phyloP scores from a whole-genome alignment of 1,284 basidiomycete species.

The Ganoderma sinense region DNA sequence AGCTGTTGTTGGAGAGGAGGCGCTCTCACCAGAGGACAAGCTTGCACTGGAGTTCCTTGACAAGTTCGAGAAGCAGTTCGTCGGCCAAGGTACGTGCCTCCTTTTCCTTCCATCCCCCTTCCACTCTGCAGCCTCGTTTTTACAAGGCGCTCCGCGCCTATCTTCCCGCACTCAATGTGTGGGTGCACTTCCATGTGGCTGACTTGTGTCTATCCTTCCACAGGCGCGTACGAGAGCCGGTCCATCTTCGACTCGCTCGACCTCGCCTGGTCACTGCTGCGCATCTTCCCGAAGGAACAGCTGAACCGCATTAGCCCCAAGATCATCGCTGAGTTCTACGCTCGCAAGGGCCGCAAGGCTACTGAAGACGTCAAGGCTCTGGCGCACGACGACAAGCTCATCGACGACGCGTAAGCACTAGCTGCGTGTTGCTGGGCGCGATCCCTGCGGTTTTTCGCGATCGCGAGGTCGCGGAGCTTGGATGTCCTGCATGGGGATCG shows the following conservation, averaged over 20 bases:
- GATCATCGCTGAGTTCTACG: slow-evolving; percentile 89
- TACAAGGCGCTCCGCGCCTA: slow-evolving; percentile 4
- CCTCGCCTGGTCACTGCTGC: slow-evolving; percentile 95
- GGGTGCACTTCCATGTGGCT: neutral
- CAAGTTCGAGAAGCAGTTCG: slow-evolving; percentile 95
- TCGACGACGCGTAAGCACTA: slow-evolving; percentile 52
- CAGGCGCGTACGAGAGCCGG: slow-evolving; percentile 94
- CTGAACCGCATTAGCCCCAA: slow-evolving; percentile 95
- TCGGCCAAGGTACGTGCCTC: slow-evolving; percentile 80
- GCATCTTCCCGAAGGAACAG: slow-evolving; percentile 99
- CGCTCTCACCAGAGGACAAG: slow-evolving; percentile 93
- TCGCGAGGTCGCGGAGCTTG: neutral
- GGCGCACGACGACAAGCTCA: slow-evolving; percentile 62
- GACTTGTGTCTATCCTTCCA: neutral
- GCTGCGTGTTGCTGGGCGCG: slow-evolving; percentile 3
- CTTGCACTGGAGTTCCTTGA: slow-evolving; percentile 92
- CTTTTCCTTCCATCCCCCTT: slow-evolving; percentile 12
- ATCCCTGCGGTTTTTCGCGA: neutral
- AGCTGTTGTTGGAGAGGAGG: slow-evolving; percentile 99
- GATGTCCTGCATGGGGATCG: too few species aligned
- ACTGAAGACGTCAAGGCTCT: slow-evolving; percentile 56
- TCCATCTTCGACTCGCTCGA: slow-evolving; percentile 98
- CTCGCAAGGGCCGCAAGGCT: slow-evolving; percentile 76
- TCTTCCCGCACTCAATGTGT: slow-evolving; percentile 14
- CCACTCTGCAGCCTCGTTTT: slow-evolving; percentile 9